Base-by-base conservation (phyloP, 2,329 filamentous ascomycete genomes). In the Neodidymelliopsis sp. region DNA sequence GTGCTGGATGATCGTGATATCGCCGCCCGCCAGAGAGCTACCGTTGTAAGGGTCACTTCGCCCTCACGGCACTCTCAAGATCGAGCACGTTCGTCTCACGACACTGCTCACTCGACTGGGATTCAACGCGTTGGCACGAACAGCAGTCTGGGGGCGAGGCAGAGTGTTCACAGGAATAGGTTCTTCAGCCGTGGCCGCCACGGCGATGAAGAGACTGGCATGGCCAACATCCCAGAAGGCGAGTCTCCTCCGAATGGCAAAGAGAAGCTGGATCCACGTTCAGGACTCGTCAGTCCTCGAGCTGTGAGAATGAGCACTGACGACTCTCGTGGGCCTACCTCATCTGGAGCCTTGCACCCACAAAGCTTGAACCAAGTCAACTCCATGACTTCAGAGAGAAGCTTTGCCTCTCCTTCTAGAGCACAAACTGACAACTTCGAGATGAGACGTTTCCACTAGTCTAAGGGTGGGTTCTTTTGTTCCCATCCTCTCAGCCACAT, bases 1-100 rank as follows among this genome's bases (percentile, higher is more conserved):
- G 81, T 89, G 1, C 86, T 84, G 63, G 83, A 85, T 47, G 83
- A 85, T 60, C 77, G 76, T 11, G 66, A 74, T 18, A 57, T 48
- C 10, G 58, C 63, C 49, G 50, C 55, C 57, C 66, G 70, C 40
- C 57, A 73, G 48, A 73, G 76, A 20, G 63, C 62, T 3, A 63
- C 62, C 7, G 58, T 82, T 11, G 64, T 70, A n/a, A 61, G 73
- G 16, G 66, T 78, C 12, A 70, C 69, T 1, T 75, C 75, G 3
- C 72, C 72, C 20, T 67, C 67, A 10, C 63, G 67, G 20, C 50
- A 54, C 20, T 70, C 66, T 2, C 59, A 64, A 25, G 65, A 70
- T 2, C 57, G 65, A 22, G 24, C 52, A 24, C 61, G 67, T 23
- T 13, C 39, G 8, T 73, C 70, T 9, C 60, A 73, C 10, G 72